These are phyloP conservation scores for Leccinum ochraceum DNA, from an alignment of 768 basidiomycete species.

Conservation along the genomic window DNA sequence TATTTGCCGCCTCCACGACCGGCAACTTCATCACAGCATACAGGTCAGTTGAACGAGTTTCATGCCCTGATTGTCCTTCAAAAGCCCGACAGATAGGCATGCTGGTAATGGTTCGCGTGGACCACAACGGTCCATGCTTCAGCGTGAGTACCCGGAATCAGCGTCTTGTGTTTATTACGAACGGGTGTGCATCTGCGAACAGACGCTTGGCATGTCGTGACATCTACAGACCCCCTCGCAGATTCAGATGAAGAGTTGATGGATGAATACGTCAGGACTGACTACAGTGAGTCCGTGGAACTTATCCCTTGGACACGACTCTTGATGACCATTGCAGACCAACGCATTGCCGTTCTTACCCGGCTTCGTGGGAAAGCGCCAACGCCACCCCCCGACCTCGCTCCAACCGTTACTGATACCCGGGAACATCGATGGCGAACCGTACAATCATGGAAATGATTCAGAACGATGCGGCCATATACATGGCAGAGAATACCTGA, in stretches of 20 bases:
- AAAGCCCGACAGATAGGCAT: constrained; percentile 20
- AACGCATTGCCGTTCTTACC: constrained; percentile 52
- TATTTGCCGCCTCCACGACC: constrained; percentile 33
- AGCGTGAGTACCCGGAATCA: constrained; percentile 36
- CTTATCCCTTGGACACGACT: not conserved
- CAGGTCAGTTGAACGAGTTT: constrained; percentile 22
- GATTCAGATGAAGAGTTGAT: constrained; percentile 75
- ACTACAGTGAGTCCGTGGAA: constrained; percentile 56
- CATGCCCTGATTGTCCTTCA: constrained; percentile 4
- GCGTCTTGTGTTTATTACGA: not conserved
- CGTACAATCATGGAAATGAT: constrained; percentile 38
- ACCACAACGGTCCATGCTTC: constrained; percentile 44
- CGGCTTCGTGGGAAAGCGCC: constrained; percentile 52
- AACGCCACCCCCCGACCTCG: constrained; percentile 42
- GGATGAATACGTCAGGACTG: constrained; percentile 61
- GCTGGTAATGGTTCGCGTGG: constrained; percentile 15
- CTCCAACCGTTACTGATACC: constrained; percentile 18
- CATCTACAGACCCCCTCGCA: constrained; percentile 60
- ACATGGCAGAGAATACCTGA: not conserved
- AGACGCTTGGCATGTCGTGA: constrained; percentile 77
- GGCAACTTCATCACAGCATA: constrained; percentile 12
- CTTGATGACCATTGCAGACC: constrained; percentile 36
- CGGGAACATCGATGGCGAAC: constrained; percentile 39
- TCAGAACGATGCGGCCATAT: not conserved
- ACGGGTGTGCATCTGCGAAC: constrained; percentile 7